phyloP scores from a whole-genome alignment of 345 rosid species.

The Limnanthes douglasii region DNA sequence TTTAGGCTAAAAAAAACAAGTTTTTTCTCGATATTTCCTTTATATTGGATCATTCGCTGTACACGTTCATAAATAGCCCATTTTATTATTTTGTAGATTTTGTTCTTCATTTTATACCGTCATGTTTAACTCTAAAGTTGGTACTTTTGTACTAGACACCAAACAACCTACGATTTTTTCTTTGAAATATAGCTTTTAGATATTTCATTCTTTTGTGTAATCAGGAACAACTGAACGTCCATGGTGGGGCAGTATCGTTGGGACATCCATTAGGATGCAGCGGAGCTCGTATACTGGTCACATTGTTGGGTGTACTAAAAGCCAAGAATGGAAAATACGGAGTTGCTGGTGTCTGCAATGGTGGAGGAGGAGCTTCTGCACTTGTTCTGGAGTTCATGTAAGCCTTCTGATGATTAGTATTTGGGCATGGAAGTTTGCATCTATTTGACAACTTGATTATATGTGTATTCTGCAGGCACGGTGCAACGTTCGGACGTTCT shows the following conservation, averaged over 20 bases:
- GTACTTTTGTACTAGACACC: too few relatives aligned
- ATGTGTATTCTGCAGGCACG: conserved; percentile 18
- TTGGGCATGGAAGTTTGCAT: conserved; percentile 8
- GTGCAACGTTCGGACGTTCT: conserved; percentile 10
- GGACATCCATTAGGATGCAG: conserved; percentile 99
- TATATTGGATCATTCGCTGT: too few relatives aligned
- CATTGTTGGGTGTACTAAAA: conserved; percentile 91
- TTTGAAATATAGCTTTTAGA: background rate
- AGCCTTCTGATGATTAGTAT: conserved; percentile 20
- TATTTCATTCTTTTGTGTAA: conserved; percentile 1
- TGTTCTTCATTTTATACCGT: too few relatives aligned
- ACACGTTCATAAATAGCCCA: too few relatives aligned
- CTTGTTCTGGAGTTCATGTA: conserved; percentile 77
- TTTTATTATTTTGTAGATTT: too few relatives aligned
- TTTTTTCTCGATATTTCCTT: too few relatives aligned
- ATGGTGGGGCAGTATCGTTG: conserved; percentile 89
- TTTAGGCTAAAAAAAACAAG: too few relatives aligned
- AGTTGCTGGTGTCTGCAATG: conserved; percentile 81
- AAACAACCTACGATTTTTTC: too few relatives aligned
- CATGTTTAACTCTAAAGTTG: background rate
- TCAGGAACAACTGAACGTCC: conserved; percentile 64
- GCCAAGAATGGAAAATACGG: conserved; percentile 68
- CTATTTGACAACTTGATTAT: background rate
- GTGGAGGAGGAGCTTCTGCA: conserved; percentile 97
- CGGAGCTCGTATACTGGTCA: conserved; percentile 85